Evolutionary conservation across 2,329 filamentous ascomycete genomes (phyloP).

Genomic region (Fusarium compactum): DNA sequence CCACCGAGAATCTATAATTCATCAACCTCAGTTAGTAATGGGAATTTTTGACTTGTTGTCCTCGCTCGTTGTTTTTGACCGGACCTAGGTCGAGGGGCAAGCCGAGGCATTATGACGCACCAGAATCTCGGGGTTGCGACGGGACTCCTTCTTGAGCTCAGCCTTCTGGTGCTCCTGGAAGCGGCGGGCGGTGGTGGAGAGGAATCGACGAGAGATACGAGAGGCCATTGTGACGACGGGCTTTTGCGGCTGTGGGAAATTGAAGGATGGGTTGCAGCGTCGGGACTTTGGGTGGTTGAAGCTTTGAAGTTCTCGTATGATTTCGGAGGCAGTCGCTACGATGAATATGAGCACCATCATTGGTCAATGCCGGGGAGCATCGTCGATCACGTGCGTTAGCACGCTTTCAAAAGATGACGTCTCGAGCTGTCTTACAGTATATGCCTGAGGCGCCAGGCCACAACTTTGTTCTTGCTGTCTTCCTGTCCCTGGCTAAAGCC

Average conservation of each 20-base stretch:
- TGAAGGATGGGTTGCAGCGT: constrained; percentile 36
- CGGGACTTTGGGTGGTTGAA: constrained; percentile 40
- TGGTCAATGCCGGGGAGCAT: constrained; percentile 45
- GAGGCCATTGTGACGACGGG: constrained; percentile 64
- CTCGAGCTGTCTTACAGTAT: background rate
- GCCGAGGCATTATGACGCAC: constrained; percentile 56
- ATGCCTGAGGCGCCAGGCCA: constrained; percentile 21
- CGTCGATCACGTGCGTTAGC: constrained; percentile 36
- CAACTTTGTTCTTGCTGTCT: background rate
- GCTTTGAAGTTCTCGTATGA: constrained; percentile 51
- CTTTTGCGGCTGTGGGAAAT: constrained; percentile 27
- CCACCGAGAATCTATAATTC: constrained; percentile 81
- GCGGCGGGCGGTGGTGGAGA: constrained; percentile 66
- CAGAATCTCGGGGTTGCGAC: constrained; percentile 63
- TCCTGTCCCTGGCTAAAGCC: constrained; percentile 28
- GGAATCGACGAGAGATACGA: constrained; percentile 66
- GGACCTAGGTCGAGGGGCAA: constrained; percentile 24
- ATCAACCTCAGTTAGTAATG: constrained; percentile 34
- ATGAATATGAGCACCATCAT: constrained; percentile 41
- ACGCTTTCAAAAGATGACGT: constrained; percentile 33
- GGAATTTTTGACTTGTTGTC: constrained; percentile 1
- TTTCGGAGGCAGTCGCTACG: constrained; percentile 42
- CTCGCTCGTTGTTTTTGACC: constrained; percentile 11
- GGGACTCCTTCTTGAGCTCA: constrained; percentile 68
- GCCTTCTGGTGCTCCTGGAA: constrained; percentile 59